Evolutionary conservation across 2,329 filamentous ascomycete species (phyloP), one percentile per base, ranked within the genome.

Genomic region (Sporothrix mexicana): DNA sequence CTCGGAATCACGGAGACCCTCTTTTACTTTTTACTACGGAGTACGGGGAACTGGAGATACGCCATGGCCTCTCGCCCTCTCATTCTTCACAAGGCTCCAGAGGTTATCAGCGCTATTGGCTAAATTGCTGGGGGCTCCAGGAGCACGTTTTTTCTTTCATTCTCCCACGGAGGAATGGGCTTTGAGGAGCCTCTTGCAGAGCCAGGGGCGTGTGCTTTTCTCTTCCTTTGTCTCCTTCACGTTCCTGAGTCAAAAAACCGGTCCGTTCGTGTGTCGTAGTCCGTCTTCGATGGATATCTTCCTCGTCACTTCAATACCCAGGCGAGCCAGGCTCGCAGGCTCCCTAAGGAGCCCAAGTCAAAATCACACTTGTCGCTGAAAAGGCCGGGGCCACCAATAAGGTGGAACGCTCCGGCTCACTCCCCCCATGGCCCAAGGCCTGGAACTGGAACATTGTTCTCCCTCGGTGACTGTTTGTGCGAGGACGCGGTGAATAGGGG

Each of bases 1-100:
- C 72, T 73, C 72, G 72, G 72, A 51, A 71, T 67, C 61, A 45
- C 72, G 68, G 67, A 55, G 69, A 25, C n/a, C 55, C 62, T 66
- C 61, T 45, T 30, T 49, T 45, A n/a, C 7, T 10, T 3, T 7
- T 36, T 36, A 43, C 59, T 30, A 36, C 47, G 0, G 9, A 36
- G 17, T 20, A 45, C 13, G 45, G 69, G 45, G 10, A 53, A 53
- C 43, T 49, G 55, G 53, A 59, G 55, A 17, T 57, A 45, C 49
- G 30, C 49, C 49, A 36, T 30, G 10, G 4, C 12, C 36, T 64
- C 17, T n/a, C 15, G 20, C 8, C 8, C 20, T 13, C 20, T 23
- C 20, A 36, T 23, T 45, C 36, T 36, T 30, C 25, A 45, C 36
- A 53, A 53, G 64, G 64, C 64, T 68, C 55, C 55, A 55, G 25